A percentile compares a stretch with the other conserved stretches of the same genome.
Conservation (phyloP, 371 early-diverging fungal genomes). For the Lichtheimia corymbifera region DNA sequence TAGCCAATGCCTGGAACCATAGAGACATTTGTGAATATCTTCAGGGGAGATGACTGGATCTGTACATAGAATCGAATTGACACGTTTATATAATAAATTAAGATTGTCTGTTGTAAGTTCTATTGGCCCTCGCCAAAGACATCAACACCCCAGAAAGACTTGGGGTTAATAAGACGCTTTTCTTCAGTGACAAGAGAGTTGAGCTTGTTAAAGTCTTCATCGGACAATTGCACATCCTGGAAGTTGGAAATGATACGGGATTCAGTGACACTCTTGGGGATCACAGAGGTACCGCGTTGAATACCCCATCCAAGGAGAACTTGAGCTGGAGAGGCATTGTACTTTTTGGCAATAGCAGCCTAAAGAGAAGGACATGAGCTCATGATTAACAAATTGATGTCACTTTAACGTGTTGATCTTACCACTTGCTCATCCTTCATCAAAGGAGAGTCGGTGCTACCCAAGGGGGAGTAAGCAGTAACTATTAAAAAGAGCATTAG, state of each 20-base stretch:
- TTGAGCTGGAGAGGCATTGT: constrained; percentile 70
- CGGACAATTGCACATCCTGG: constrained; percentile 43
- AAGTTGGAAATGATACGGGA: constrained; percentile 57
- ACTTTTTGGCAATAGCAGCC: constrained; percentile 56
- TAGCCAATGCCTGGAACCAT: constrained; percentile 9
- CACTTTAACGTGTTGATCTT: not conserved
- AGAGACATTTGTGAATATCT: constrained; percentile 2
- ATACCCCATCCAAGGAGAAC: constrained; percentile 79
- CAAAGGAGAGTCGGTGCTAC: constrained; percentile 46
- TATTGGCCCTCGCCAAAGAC: not conserved
- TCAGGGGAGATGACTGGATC: not conserved
- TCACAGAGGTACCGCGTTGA: constrained; percentile 55
- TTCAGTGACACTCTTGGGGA: constrained; percentile 57
- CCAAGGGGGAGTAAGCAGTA: constrained; percentile 76
- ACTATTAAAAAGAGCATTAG: constrained; percentile 7
- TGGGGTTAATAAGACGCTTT: constrained; percentile 4
- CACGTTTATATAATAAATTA: too few species aligned
- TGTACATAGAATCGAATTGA: too few species aligned
- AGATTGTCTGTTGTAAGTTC: too few species aligned
- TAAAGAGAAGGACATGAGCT: too few species aligned
- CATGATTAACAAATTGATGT: too few species aligned
- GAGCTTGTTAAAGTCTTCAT: constrained; percentile 29
- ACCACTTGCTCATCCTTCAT: constrained; percentile 46
- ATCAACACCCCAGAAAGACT: not conserved
- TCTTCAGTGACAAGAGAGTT: constrained; percentile 4